Percentiles rank a stretch among this genome's conserved stretches.
These are phyloP conservation scores for Rhynchospora pubera DNA, from an alignment of 176 grass and related monocot genomes.

Conservation along the genomic window DNA sequence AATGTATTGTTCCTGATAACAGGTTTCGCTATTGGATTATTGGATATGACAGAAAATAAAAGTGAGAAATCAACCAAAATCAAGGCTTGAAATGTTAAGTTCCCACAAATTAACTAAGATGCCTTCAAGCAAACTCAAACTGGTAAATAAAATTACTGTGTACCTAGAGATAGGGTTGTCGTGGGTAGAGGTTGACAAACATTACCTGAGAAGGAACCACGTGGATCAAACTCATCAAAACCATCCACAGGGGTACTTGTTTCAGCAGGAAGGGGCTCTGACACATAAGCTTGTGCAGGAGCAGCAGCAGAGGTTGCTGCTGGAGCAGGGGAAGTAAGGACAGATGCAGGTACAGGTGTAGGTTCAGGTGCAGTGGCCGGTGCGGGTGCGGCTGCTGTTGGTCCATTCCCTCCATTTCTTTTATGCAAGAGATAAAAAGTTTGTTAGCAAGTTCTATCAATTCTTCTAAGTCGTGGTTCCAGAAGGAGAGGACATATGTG, in stretches of 20 bases:
- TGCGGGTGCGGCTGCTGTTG: conserved; percentile 25
- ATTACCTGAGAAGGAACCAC: conserved; percentile 69
- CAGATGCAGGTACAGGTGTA: conserved; percentile 22
- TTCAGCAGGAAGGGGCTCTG: not conserved
- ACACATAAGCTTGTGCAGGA: not conserved
- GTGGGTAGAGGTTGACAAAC: not conserved
- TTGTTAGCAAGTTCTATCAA: conserved; percentile 2
- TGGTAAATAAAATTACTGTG: not conserved
- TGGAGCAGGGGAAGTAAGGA: conserved; percentile 25
- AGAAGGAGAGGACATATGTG: not conserved
- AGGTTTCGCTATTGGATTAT: not conserved
- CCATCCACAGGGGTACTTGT: conserved; percentile 35
- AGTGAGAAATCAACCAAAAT: not conserved
- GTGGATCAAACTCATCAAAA: conserved; percentile 99
- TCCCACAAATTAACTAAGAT: not conserved
- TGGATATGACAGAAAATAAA: not conserved
- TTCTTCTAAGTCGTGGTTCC: conserved; percentile 8
- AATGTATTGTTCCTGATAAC: not conserved
- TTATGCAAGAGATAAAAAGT: conserved; percentile 8
- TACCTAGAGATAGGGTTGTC: not conserved
- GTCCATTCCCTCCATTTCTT: conserved; percentile 57
- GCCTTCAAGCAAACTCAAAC: not conserved
- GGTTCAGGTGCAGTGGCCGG: conserved; percentile 25
- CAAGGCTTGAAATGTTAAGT: not conserved
- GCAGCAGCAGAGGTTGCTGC: conserved; percentile 3